These are phyloP conservation scores for Zymoseptoria ardabiliae DNA, from an alignment of 2,329 filamentous ascomycete species.

Conservation along the genomic window DNA sequence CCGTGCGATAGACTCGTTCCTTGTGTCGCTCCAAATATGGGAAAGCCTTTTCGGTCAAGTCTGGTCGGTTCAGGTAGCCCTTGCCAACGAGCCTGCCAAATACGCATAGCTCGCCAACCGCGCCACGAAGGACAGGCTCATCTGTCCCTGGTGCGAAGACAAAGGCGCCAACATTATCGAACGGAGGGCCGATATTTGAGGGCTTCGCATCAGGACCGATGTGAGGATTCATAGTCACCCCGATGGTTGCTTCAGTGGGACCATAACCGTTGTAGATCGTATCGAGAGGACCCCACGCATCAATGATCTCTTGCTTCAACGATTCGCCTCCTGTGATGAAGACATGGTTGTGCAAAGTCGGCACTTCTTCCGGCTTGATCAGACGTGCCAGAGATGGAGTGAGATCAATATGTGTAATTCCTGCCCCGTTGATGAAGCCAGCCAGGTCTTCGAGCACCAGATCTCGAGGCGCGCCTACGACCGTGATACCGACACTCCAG, in stretches of 20 bases:
- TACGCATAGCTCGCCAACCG: slow-evolving; percentile 79
- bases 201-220: slow-evolving; percentile 71
- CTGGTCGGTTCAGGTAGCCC: slow-evolving; percentile 73
- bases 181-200: slow-evolving; percentile 81
- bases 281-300: slow-evolving; percentile 69
- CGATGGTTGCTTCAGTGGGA: slow-evolving; percentile 88
- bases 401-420: slow-evolving; percentile 84
- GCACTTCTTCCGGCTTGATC: slow-evolving; percentile 71
- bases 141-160: slow-evolving; percentile 65
- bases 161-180: slow-evolving; percentile 78
- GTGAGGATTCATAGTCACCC: slow-evolving; percentile 80
- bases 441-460: slow-evolving; percentile 78
- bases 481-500: slow-evolving; percentile 81
- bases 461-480: slow-evolving; percentile 76
- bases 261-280: slow-evolving; percentile 90
- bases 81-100: slow-evolving; percentile 81
- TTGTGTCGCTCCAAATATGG: slow-evolving; percentile 49
- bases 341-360: slow-evolving; percentile 69
- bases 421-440: slow-evolving; percentile 60
- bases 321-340: slow-evolving; percentile 92
- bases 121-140: slow-evolving; percentile 66
- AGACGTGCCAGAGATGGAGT: slow-evolving; percentile 80
- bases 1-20: slow-evolving; percentile 68
- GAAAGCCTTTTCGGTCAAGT: slow-evolving; percentile 73
- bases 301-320: slow-evolving; percentile 79